Evolutionary conservation across 2,329 filamentous ascomycete genomes (phyloP).

Genomic region (Beauveria pseudobassiana): DNA sequence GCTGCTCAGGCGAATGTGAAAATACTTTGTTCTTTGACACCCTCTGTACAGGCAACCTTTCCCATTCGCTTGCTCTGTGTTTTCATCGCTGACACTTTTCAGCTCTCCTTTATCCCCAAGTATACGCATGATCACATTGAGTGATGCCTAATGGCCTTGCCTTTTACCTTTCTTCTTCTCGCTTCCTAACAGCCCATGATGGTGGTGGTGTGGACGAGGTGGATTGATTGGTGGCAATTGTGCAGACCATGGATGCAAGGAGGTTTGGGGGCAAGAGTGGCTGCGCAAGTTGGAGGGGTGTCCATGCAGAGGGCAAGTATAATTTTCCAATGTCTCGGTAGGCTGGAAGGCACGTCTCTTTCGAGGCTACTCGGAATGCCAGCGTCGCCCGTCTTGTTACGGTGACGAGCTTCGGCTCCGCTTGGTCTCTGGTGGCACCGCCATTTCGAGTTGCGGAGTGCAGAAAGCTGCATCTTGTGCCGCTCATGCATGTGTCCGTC

Average conservation of each 20-base stretch:
- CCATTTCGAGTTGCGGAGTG: background rate
- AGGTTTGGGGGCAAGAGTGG: background rate
- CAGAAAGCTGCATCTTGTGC: conserved; percentile 6
- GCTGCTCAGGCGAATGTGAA: background rate
- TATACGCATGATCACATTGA: background rate
- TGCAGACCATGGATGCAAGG: background rate
- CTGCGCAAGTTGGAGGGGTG: background rate
- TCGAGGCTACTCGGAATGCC: background rate
- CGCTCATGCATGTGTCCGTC: background rate
- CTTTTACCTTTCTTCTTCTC: background rate
- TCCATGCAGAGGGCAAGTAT: background rate
- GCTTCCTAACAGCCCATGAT: background rate
- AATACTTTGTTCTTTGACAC: too few species aligned
- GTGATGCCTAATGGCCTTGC: background rate
- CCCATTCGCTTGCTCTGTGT: too few species aligned
- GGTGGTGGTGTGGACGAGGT: conserved; percentile 7
- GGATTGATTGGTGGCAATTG: background rate
- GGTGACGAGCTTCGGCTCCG: background rate
- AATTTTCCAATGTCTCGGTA: background rate
- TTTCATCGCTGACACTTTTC: too few species aligned
- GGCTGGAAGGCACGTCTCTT: background rate
- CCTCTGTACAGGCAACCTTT: too few species aligned
- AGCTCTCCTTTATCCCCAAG: too few species aligned
- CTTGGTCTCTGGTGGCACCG: background rate
- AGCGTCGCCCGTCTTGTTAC: background rate